Conservation (phyloP, 495 filamentous ascomycete genomes). For the Elasticomyces elasticus region DNA sequence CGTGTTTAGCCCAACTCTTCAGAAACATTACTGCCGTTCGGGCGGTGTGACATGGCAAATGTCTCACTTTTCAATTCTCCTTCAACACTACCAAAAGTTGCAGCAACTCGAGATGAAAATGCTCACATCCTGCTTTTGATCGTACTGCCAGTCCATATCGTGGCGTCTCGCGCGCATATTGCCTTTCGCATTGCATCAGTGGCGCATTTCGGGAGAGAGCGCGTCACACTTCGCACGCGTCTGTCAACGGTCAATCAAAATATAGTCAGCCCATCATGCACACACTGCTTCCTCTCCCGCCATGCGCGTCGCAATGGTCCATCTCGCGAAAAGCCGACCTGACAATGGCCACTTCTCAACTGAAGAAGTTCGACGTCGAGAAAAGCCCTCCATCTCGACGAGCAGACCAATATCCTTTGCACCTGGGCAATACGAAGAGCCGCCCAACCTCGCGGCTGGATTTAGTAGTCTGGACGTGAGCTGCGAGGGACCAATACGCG, state of each 20-base stretch:
- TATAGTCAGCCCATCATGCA: background rate
- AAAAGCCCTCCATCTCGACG: conserved; percentile 2
- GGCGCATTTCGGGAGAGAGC: background rate
- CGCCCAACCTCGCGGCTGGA: conserved; percentile 18
- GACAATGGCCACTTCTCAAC: conserved; percentile 20
- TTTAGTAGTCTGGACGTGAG: conserved; percentile 14
- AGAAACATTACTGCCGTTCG: too few species aligned
- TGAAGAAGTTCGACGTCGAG: conserved; percentile 1
- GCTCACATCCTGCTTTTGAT: too few species aligned
- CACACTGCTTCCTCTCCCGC: background rate
- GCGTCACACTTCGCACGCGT: background rate
- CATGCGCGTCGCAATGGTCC: conserved; percentile 8
- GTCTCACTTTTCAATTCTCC: too few species aligned
- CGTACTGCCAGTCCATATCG: too few species aligned
- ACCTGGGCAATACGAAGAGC: conserved; percentile 9
- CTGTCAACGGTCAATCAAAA: background rate
- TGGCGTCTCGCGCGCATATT: background rate
- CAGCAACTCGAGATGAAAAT: too few species aligned
- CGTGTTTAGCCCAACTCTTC: too few species aligned
- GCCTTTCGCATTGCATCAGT: background rate
- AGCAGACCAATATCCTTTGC: conserved; percentile 14
- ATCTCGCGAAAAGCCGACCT: conserved; percentile 4
- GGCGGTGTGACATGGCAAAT: too few species aligned
- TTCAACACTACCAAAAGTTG: too few species aligned
- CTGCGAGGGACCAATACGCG: conserved; percentile 8